Conservation (phyloP, 352 stramenopile species). For the Pythium dissotocum region DNA sequence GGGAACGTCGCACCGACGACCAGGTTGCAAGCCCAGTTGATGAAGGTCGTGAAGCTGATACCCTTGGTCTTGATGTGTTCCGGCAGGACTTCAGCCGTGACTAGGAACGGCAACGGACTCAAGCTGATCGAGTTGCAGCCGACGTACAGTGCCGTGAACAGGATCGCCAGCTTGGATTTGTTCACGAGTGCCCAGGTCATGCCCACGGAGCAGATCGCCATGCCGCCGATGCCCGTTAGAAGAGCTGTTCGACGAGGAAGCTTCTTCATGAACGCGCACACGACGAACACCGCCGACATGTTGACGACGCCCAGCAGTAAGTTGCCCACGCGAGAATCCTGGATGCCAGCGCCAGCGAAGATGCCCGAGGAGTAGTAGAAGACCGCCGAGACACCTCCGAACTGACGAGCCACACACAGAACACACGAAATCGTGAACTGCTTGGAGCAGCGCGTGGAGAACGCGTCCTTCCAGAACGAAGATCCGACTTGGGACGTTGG, state of each 20-base stretch:
- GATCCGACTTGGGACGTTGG: constrained; percentile 11
- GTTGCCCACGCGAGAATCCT: constrained; percentile 39
- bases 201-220: constrained; percentile 36
- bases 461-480: constrained; percentile 32
- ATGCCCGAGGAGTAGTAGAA: constrained; percentile 52
- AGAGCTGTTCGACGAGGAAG: constrained; percentile 33
- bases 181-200: constrained; percentile 39
- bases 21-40: constrained; percentile 45
- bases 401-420: constrained; percentile 37
- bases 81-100: constrained; percentile 40
- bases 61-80: constrained; percentile 42
- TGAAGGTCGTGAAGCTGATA: constrained; percentile 39
- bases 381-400: constrained; percentile 39
- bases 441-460: constrained; percentile 33
- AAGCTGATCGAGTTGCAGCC: constrained; percentile 43
- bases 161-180: constrained; percentile 28
- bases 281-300: constrained; percentile 28
- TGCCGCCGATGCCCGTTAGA: constrained; percentile 35
- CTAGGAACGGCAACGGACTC: constrained; percentile 39
- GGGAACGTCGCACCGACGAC: constrained; percentile 39
- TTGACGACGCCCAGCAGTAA: constrained; percentile 34
- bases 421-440: constrained; percentile 42
- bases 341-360: constrained; percentile 38
- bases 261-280: constrained; percentile 35
- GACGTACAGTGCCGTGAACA: constrained; percentile 37